Conservation (phyloP, 306 rosid species). For the Vigna radiata region DNA sequence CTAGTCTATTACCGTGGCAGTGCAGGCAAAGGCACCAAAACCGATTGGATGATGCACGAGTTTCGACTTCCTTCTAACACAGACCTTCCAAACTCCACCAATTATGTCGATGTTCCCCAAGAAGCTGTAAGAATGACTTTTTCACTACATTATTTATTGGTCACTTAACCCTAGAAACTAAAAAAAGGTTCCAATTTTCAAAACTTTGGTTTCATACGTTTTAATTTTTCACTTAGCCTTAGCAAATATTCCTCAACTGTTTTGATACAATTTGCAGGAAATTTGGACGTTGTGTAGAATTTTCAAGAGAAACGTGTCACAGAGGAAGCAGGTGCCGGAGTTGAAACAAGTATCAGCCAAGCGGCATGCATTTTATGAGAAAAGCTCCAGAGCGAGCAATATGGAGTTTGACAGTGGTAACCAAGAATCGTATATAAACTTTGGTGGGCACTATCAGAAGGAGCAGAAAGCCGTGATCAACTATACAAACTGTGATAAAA, state of each 20-base stretch:
- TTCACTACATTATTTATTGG: neutral
- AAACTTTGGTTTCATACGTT: neutral
- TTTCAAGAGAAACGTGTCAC: slow-evolving; percentile 69
- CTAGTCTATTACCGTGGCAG: slow-evolving; percentile 85
- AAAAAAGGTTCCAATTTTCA: neutral
- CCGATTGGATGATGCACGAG: slow-evolving; percentile 99
- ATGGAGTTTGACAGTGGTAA: slow-evolving; percentile 41
- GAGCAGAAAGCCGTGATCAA: slow-evolving; percentile 54
- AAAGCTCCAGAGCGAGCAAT: slow-evolving; percentile 39
- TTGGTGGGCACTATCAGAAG: slow-evolving; percentile 42
- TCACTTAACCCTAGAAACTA: neutral
- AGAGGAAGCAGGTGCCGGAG: slow-evolving; percentile 60
- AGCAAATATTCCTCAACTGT: neutral
- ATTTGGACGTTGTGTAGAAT: slow-evolving; percentile 94
- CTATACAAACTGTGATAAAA: slow-evolving; percentile 16
- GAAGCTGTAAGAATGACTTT: slow-evolving; percentile 68
- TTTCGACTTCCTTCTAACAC: slow-evolving; percentile 74
- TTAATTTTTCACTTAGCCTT: neutral
- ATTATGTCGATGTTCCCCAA: slow-evolving; percentile 15
- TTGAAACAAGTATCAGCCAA: slow-evolving; percentile 56
- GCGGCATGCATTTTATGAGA: slow-evolving; percentile 35
- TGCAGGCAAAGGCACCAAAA: slow-evolving; percentile 94
- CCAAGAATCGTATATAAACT: slow-evolving; percentile 61
- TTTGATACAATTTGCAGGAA: slow-evolving; percentile 61
- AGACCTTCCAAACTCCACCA: slow-evolving; percentile 17